Percentiles rank a stretch among this genome's conserved stretches.
Evolutionary conservation across 2,329 filamentous ascomycete genomes (phyloP).

Genomic region (Lasiodiplodia sp.): DNA sequence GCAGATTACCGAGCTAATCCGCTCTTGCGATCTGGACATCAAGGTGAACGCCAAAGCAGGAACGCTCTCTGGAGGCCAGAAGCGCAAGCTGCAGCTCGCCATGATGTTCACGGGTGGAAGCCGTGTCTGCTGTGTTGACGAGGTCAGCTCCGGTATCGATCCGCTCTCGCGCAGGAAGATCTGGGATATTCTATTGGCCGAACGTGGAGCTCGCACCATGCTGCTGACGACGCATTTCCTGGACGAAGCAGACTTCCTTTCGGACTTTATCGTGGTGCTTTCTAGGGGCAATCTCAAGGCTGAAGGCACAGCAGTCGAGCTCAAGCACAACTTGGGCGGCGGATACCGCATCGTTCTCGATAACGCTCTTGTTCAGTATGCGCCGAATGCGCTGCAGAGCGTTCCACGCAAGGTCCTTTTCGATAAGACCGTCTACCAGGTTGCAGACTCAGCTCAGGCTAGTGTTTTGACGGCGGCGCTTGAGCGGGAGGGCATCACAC

Average conservation of each 20-base stretch:
- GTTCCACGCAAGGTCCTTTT: conserved; percentile 59
- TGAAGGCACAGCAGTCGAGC: conserved; percentile 81
- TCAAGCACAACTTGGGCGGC: conserved; percentile 82
- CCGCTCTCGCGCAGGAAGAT: conserved; percentile 87
- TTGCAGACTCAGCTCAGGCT: conserved; percentile 73
- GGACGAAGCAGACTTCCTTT: conserved; percentile 88
- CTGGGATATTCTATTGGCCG: conserved; percentile 90
- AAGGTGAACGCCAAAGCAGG: conserved; percentile 76
- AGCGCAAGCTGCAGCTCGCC: conserved; percentile 87
- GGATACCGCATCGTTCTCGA: conserved; percentile 74
- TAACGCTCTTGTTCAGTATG: conserved; percentile 13
- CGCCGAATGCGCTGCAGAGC: conserved; percentile 20
- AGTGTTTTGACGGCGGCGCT: conserved; percentile 74
- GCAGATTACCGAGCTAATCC: conserved; percentile 69
- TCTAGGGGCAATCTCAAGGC: conserved; percentile 85
- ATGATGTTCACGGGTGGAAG: conserved; percentile 96
- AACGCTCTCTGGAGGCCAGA: conserved; percentile 89
- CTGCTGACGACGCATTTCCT: conserved; percentile 92
- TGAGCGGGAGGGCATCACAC: conserved; percentile 70
- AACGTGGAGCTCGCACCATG: conserved; percentile 81
- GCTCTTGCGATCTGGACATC: conserved; percentile 74
- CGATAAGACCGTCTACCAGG: conserved; percentile 76
- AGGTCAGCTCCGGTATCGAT: conserved; percentile 88
- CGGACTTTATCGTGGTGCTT: conserved; percentile 87
- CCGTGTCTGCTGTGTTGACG: conserved; percentile 87